Percentiles rank a stretch among this genome's conserved stretches.
These are phyloP conservation scores for Acer campestre DNA, from an alignment of 345 rosid species.

Conservation along the genomic window DNA sequence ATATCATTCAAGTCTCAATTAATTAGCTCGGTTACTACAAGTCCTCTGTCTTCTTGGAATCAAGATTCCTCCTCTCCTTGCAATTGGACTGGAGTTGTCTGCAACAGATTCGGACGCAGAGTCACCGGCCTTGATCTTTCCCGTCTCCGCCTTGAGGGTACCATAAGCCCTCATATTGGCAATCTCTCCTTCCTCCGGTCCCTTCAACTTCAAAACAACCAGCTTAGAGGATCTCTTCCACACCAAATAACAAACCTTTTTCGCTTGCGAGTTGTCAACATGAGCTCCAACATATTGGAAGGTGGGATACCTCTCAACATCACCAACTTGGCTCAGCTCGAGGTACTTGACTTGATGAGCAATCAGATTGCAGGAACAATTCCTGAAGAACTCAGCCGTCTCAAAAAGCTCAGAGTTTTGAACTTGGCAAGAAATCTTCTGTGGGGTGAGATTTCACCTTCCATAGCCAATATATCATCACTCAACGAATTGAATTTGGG, in stretches of 20 bases:
- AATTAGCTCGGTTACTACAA: slow-evolving; percentile 12
- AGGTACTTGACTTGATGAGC: slow-evolving; percentile 37
- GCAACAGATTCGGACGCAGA: slow-evolving; percentile 33
- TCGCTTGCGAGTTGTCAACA: slow-evolving; percentile 41
- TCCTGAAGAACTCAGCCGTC: slow-evolving; percentile 32
- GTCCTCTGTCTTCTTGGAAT: slow-evolving; percentile 43
- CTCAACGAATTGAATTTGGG: slow-evolving; percentile 41
- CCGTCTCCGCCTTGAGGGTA: slow-evolving; percentile 31
- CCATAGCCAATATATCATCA: slow-evolving; percentile 42
- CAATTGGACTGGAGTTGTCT: slow-evolving; percentile 53
- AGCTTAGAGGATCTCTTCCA: slow-evolving; percentile 40
- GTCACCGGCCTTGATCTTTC: slow-evolving; percentile 41
- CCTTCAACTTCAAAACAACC: slow-evolving; percentile 48
- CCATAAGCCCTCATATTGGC: slow-evolving; percentile 45
- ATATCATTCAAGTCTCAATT: slow-evolving; percentile 46
- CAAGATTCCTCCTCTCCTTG: slow-evolving; percentile 40
- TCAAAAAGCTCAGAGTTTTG: slow-evolving; percentile 30
- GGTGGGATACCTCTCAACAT: slow-evolving; percentile 41
- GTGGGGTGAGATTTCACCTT: slow-evolving; percentile 42
- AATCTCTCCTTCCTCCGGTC: slow-evolving; percentile 49
- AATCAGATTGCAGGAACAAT: slow-evolving; percentile 40
- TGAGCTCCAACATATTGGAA: slow-evolving; percentile 42
- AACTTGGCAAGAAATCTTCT: slow-evolving; percentile 48
- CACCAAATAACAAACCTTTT: slow-evolving; percentile 39
- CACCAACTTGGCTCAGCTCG: slow-evolving; percentile 37